Conservation (phyloP, 306 rosid species). For the Boehmeria nivea region DNA sequence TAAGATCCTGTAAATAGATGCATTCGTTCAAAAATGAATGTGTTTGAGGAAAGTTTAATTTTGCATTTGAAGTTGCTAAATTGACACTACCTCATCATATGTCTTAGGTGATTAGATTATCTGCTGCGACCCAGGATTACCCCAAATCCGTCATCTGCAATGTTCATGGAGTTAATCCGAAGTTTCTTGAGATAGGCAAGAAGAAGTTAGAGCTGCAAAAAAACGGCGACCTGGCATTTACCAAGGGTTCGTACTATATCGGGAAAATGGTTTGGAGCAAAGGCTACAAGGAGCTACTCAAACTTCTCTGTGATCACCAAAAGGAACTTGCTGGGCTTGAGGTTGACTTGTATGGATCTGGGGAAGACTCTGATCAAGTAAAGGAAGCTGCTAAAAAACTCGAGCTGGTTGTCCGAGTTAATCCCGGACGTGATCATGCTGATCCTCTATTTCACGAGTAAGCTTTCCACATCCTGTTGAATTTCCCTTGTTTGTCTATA, state of each 20-base stretch:
- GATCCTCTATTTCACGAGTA: constrained; percentile 84
- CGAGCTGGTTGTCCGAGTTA: constrained; percentile 57
- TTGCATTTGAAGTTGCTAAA: constrained; percentile 1
- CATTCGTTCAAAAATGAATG: not conserved
- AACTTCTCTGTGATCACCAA: constrained; percentile 59
- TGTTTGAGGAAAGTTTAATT: constrained; percentile 1
- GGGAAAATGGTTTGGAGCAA: constrained; percentile 98
- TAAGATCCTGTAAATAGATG: too few species aligned
- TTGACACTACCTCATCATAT: too few species aligned
- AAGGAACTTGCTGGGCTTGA: constrained; percentile 63
- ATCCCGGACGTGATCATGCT: constrained; percentile 84
- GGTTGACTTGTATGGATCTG: constrained; percentile 87
- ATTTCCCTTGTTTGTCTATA: not conserved
- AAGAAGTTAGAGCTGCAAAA: constrained; percentile 62
- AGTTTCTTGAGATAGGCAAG: constrained; percentile 75
- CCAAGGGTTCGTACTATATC: constrained; percentile 82
- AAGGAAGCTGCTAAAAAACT: constrained; percentile 58
- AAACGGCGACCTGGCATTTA: constrained; percentile 51
- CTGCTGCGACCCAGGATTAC: constrained; percentile 95
- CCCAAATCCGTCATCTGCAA: constrained; percentile 67
- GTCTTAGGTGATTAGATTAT: constrained; percentile 81
- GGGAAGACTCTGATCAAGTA: constrained; percentile 80
- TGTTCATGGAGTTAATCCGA: constrained; percentile 97
- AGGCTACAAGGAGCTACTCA: constrained; percentile 86
- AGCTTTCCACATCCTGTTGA: constrained; percentile 20